A percentile compares a stretch with the other conserved stretches of the same genome.
These are phyloP conservation scores for Globisporangium emineosum DNA, from an alignment of 352 stramenopile species.

Conservation along the genomic window DNA sequence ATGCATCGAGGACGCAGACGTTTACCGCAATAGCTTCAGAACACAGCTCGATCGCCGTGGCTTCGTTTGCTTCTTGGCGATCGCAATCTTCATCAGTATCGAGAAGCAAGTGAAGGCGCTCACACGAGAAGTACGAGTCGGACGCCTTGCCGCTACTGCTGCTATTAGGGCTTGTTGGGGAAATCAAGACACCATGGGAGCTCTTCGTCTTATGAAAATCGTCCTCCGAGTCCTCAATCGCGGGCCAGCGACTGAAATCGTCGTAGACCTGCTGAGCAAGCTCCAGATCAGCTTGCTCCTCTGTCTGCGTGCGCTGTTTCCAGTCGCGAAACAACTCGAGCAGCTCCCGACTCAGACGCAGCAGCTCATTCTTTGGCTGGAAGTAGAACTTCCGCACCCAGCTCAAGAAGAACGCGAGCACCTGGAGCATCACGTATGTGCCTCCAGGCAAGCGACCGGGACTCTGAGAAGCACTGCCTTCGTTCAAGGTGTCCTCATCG, in stretches of 20 bases:
- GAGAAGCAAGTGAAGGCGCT: slow-evolving; percentile 9
- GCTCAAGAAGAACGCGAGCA: slow-evolving; percentile 44
- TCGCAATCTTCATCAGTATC: background rate
- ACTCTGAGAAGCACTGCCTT: background rate
- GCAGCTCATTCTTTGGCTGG: slow-evolving; percentile 26
- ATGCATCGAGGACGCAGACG: slow-evolving; percentile 18
- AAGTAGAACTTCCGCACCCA: slow-evolving; percentile 46
- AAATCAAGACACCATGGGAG: background rate
- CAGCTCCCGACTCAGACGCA: slow-evolving; percentile 33
- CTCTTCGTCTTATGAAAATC: background rate
- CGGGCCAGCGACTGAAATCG: slow-evolving; percentile 42
- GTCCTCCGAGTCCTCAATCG: slow-evolving; percentile 20
- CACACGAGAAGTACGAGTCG: slow-evolving; percentile 11
- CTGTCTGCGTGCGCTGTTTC: slow-evolving; percentile 15
- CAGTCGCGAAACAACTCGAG: slow-evolving; percentile 27
- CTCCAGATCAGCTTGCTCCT: slow-evolving; percentile 22
- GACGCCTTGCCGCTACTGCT: background rate
- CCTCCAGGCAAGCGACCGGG: slow-evolving; percentile 17
- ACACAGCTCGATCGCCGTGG: slow-evolving; percentile 16
- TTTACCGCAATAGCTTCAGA: slow-evolving; percentile 21
- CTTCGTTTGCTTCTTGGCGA: slow-evolving; percentile 1
- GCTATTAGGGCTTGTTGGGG: background rate
- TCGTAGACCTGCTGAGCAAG: slow-evolving; percentile 32
- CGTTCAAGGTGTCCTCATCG: background rate
- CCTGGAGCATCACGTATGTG: slow-evolving; percentile 33